Evolutionary conservation across 441 rosid genomes (phyloP), one percentile per base, ranked within the genome.

Genomic region (Breynia disticha): DNA sequence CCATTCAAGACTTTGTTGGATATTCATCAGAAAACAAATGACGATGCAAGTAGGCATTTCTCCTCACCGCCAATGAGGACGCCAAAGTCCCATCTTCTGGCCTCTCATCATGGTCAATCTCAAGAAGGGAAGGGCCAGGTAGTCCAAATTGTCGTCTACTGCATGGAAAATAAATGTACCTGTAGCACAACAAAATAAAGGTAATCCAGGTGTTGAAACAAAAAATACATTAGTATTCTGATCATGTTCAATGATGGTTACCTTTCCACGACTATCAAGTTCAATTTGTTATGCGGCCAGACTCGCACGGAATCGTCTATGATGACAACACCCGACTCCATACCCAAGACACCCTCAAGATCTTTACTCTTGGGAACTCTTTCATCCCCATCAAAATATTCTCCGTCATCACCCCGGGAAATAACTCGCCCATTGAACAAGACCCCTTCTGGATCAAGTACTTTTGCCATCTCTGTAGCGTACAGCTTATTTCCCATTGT

Each of bases 401-500:
- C 97, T 19, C 88, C 81, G 64, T 89, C 99, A 64, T 93, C 99
- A 46, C 99, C 99, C 74, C 83, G 81, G 3, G 99, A 93, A 60
- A 93, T 81, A 55, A 93, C 99, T 63, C 99, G 82, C 38, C 99
- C 99, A 56, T 81, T 74, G 77, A 93, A 93, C 69, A 93, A 66
- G 54, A 64, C 72, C 62, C 99, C 97, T 46, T 71, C 74, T 6
- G 99, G 94, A 69, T 93, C 99, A 48, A 93, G 97, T 69, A 93
- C 79, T 72, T 87, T 93, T 50, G 99, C 99, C 96, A 93, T 93
- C 81, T 93, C 97, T 13, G 96, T 87, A 41, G 99, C 99, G 67
- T 93, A 93, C 22, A 87, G 72, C 76, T 83, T 93, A 93, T 93
- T 93, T 12, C 99, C 99, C 99, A 93, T 93, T 15, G 99, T 93